Conservation (phyloP, 768 basidiomycete genomes). For the Polyporus arcularius region DNA sequence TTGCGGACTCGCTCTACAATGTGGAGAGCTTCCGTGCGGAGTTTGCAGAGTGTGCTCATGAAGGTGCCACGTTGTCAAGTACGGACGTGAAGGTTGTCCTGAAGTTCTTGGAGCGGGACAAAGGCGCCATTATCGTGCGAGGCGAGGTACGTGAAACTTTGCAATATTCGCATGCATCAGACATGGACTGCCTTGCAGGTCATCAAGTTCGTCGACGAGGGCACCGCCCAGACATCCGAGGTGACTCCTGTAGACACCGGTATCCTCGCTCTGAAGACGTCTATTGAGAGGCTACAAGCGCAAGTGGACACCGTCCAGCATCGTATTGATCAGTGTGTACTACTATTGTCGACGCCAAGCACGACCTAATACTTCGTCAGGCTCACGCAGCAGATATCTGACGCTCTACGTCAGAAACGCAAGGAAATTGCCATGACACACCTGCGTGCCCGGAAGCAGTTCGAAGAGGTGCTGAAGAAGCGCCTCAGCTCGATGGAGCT, state of each 20-base stretch:
- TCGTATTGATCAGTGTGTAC: conserved; percentile 72
- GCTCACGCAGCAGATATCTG: conserved; percentile 63
- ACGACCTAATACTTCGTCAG: conserved; percentile 38
- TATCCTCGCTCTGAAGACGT: conserved; percentile 76
- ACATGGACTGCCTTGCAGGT: conserved; percentile 44
- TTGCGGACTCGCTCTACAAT: conserved; percentile 64
- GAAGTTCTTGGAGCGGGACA: conserved; percentile 80
- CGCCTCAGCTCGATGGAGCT: conserved; percentile 73
- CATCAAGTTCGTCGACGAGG: conserved; percentile 72
- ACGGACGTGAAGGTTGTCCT: conserved; percentile 70
- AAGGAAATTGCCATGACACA: conserved; percentile 75
- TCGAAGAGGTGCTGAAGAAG: conserved; percentile 77
- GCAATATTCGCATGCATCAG: not conserved
- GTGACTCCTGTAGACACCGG: conserved; percentile 83
- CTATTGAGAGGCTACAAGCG: conserved; percentile 61
- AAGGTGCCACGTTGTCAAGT: conserved; percentile 51
- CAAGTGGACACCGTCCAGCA: conserved; percentile 71
- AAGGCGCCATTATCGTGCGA: conserved; percentile 59
- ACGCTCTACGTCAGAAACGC: conserved; percentile 66
- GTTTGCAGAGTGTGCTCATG: conserved; percentile 50
- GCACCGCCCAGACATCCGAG: conserved; percentile 38
- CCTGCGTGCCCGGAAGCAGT: conserved; percentile 77
- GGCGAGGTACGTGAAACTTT: conserved; percentile 53
- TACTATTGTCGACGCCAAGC: not conserved
- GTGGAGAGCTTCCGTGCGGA: conserved; percentile 58